A percentile compares a stretch with the other conserved stretches of the same genome.
These are phyloP conservation scores for Cicer judaicum DNA, from an alignment of 306 rosid genomes.

Conservation along the genomic window DNA sequence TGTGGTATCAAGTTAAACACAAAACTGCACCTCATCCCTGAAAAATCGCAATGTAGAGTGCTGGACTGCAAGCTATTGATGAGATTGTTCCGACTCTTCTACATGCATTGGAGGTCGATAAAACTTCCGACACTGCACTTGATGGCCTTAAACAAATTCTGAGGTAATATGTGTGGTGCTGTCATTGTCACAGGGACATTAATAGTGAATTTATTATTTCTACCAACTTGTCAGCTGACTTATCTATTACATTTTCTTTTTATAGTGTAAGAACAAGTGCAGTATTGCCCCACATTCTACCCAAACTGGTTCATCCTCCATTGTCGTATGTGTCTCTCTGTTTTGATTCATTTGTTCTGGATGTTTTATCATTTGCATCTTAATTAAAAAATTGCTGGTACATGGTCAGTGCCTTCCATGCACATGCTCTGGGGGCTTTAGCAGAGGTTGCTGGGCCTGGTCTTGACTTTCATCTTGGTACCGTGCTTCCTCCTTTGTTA, in stretches of 20 bases:
- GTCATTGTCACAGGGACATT: constrained; percentile 2
- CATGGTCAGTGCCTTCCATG: constrained; percentile 80
- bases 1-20: background rate
- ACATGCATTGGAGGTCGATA: constrained; percentile 90
- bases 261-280: constrained; percentile 89
- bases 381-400: constrained; percentile 29
- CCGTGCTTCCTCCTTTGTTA: constrained; percentile 89
- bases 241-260: constrained; percentile 38
- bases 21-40: background rate
- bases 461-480: constrained; percentile 80
- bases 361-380: constrained; percentile 8
- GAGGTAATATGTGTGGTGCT: constrained; percentile 56
- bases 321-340: constrained; percentile 70
- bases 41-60: constrained; percentile 64
- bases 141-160: constrained; percentile 98
- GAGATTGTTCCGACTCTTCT: constrained; percentile 96
- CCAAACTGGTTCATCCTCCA: constrained; percentile 91
- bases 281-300: constrained; percentile 93
- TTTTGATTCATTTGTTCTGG: constrained; percentile 34
- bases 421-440: constrained; percentile 97
- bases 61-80: constrained; percentile 98
- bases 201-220: constrained; percentile 14
- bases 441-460: constrained; percentile 99
- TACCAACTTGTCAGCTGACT: constrained; percentile 33
- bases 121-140: constrained; percentile 92